Evolutionary conservation across 2,329 filamentous ascomycete species (phyloP), one percentile per base, ranked within the genome.

Genomic region (Septoria linicola): DNA sequence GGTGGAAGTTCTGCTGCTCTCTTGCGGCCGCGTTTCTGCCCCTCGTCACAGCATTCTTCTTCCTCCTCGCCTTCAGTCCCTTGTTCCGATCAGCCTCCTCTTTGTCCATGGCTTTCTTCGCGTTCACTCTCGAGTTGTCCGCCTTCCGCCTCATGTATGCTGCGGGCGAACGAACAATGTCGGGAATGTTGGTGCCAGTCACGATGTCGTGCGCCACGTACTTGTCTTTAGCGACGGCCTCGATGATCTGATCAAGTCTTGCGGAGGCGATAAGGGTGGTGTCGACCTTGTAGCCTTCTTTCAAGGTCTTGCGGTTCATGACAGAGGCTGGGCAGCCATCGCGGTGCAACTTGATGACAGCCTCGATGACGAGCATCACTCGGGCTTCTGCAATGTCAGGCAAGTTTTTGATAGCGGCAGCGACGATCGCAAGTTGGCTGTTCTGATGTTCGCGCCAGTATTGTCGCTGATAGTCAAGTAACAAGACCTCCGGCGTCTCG

Each of bases 161-260:
- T 5, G 17, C 32, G 4, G 56, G 56, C n/a, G 34, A 45, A 5
- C 53, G 49, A 7, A 49, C 40, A 1, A 56, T 13, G 17, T 52
- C 41, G 4, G 7, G 13, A 8, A 54, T 14, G 7, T 47, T 40
- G 7, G 23, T 39, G 2, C 53, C 56, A 1, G n/a, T 20, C 13
- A 59, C 44, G 13, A 59, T 48, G 14, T 59, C 56, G 17, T 32
- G 23, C 4, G 56, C 53, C 8, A 56, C 37, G 34, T 56, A 59
- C 41, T 59, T 59, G 16, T 59, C 54, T 1, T 20, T n/a, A 10
- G 25, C 6, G n/a, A 47, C 41, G 10, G 30, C 36, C 7, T 49
- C 8, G 8, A 59, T 52, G 3, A 59, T 47, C 11, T 20, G 37
- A 13, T 47, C 43, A 4, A 56, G 5, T 2, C 56, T 47, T n/a